Base-by-base conservation (phyloP, 2,329 filamentous ascomycete species). In the Nemania sp. region DNA sequence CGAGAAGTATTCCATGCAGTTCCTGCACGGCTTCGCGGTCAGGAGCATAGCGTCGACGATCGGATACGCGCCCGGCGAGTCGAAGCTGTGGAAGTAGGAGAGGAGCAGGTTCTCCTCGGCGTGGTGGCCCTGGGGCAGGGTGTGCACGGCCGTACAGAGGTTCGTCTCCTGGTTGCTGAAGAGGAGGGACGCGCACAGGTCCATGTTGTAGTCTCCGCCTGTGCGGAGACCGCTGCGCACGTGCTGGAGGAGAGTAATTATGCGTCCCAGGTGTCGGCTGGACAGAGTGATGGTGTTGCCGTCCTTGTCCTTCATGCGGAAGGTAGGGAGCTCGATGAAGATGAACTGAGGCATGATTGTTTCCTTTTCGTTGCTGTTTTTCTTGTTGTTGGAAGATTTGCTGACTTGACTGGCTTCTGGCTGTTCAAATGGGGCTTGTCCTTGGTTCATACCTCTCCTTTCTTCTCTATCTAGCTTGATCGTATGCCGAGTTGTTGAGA, bases 51-150 rank as follows among this genome's bases (percentile, higher is more conserved):
- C 69, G 63, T 72, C 71, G 15, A 71, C 65, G 56, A 73, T 71
- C 0, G 71, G 71, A 50, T 71, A 73, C 1, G 71, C 68, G 0
- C 71, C 71, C 0, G 71, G 71, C 0, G 68, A 71, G 65, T 72
- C 69, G 64, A 73, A 73, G 29, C 65, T 62, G 21, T 69, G 67
- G 63, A 69, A 71, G 58, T 73, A 72, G 3, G 65, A 63, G 2
- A 71, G 59, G n/a, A 73, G 61, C 45, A 72, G 67, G 55, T 70
- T 71, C 59, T 73, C 71, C 25, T 72, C 71, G 10, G 71, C 70
- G 49, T 73, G 71, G 32, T 63, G 59, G 37, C 59, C 57, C 10
- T 43, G 32, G 0, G 52, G 46, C 5, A 57, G 56, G 15, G 64
- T 63, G 25, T 55, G 42, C 3, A 62, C 57, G 0, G 71, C 58